phyloP scores from a whole-genome alignment of 192 early-diverging fungal genomes.

The Coemansia umbellata region DNA sequence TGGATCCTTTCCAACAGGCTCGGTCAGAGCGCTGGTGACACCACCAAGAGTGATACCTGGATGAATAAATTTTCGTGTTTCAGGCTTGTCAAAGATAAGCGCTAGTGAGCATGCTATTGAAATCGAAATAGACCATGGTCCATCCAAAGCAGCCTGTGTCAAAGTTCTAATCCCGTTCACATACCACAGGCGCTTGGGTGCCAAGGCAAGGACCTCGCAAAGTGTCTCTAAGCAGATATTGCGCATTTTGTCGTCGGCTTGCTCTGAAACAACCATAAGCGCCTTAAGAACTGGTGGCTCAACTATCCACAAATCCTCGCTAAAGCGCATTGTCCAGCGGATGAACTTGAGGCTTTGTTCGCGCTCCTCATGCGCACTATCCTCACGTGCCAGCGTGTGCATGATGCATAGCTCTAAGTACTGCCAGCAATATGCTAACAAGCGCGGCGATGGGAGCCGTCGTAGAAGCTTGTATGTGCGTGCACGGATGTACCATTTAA shows the following conservation, averaged over 20 bases:
- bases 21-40: conserved; percentile 41
- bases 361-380: conserved; percentile 40
- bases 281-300: conserved; percentile 33
- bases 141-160: conserved; percentile 43
- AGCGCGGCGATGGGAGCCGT: conserved; percentile 15
- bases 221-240: conserved; percentile 46
- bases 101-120: conserved; percentile 35
- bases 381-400: conserved; percentile 35
- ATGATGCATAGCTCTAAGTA: conserved; percentile 46
- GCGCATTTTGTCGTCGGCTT: conserved; percentile 49
- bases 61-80: conserved; percentile 31
- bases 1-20: conserved; percentile 33
- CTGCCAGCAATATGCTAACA: conserved; percentile 29
- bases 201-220: conserved; percentile 42
- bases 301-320: conserved; percentile 28
- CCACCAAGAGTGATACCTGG: conserved; percentile 39
- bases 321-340: conserved; percentile 43
- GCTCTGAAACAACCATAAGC: conserved; percentile 48
- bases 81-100: conserved; percentile 33
- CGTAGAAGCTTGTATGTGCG: conserved; percentile 44
- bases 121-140: conserved; percentile 47
- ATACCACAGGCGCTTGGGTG: conserved; percentile 37
- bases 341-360: conserved; percentile 52
- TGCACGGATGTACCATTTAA: conserved; percentile 43
- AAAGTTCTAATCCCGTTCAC: conserved; percentile 40